Evolutionary conservation across 257 asterid genomes (phyloP), one percentile per base, ranked within the genome.

Genomic region (Plantago major): DNA sequence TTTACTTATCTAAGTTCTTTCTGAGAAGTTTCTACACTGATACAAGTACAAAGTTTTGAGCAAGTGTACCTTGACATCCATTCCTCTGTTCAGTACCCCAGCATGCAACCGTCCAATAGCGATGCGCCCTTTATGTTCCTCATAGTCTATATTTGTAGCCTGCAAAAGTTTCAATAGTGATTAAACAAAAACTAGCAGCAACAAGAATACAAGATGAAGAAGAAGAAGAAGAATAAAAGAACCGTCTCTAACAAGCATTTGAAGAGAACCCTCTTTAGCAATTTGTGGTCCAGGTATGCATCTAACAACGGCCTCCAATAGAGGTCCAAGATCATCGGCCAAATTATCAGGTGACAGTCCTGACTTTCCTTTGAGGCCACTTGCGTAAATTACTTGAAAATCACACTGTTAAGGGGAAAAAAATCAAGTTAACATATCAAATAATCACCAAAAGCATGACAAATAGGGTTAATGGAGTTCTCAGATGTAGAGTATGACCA

Each of bases 91-190:
- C 84, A 93, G 65, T 63, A 62, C 68, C 60, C 97, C 99, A 46
- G 99, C 99, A 76, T 93, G 94, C 80, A 93, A 75, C 59, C 97
- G 96, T 33, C 99, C 97, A 71, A 93, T 81, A 65, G 99, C 99
- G 67, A 93, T 93, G 58, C 99, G 94, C 63, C 99, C 99, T 78
- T 92, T 92, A 72, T 92, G 99, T 52, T 86, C 99, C 40, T 92
- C 99, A 69, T 89, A 93, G 51, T 93, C 99, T 22, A 87, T 93
- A 66, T 79, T 93, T 74, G 99, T 93, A 58, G 96, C 96, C 99
- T 93, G 81, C 62, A 74, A 45, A 73, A 14, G n/a, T 30, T 67
- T 65, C 9, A 55, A 51, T 33, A 30, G 19, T 19, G 45, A 46
- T 51, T 49, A 65, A 42, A 48, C 12, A 59, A 60, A 76, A 11